These are phyloP conservation scores for Lipomyces orientalis DNA, from an alignment of 805 yeast species.

Conservation along the genomic window DNA sequence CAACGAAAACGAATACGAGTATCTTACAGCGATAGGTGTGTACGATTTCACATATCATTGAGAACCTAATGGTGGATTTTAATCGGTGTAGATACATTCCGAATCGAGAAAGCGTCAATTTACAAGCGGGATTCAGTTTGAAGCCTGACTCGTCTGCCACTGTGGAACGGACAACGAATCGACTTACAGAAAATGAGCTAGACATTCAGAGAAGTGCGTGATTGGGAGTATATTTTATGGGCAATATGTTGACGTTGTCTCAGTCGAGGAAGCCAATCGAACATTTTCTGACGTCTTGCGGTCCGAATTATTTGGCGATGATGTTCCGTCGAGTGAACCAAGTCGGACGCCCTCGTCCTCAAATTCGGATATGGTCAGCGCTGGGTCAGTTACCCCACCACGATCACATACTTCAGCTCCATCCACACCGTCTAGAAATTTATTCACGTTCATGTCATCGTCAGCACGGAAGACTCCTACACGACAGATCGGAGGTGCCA, in stretches of 20 bases:
- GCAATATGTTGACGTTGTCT: neutral
- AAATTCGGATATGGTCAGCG: slow-evolving; percentile 13
- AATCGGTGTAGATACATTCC: slow-evolving; percentile 69
- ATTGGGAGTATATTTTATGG: slow-evolving; percentile 7
- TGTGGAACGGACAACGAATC: slow-evolving; percentile 31
- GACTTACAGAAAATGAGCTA: slow-evolving; percentile 54
- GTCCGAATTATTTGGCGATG: slow-evolving; percentile 90
- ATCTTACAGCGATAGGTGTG: slow-evolving; percentile 29
- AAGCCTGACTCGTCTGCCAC: slow-evolving; percentile 51
- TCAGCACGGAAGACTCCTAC: slow-evolving; percentile 54
- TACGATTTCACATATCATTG: neutral
- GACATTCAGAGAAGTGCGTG: slow-evolving; percentile 57
- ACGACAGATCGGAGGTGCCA: slow-evolving; percentile 23
- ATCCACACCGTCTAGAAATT: slow-evolving; percentile 55
- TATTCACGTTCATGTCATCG: slow-evolving; percentile 79
- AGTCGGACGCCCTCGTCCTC: slow-evolving; percentile 42
- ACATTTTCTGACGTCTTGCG: slow-evolving; percentile 85
- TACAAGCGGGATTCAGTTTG: slow-evolving; percentile 81
- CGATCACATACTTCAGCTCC: slow-evolving; percentile 40
- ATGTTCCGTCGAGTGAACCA: slow-evolving; percentile 57
- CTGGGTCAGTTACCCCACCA: slow-evolving; percentile 33
- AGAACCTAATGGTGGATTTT: neutral
- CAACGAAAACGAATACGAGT: slow-evolving; percentile 28
- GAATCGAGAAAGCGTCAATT: slow-evolving; percentile 79
- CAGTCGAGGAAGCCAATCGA: slow-evolving; percentile 79